Evolutionary conservation across 495 filamentous ascomycete genomes (phyloP), one percentile per base, ranked within the genome.

Genomic region (Parmelia sp.): DNA sequence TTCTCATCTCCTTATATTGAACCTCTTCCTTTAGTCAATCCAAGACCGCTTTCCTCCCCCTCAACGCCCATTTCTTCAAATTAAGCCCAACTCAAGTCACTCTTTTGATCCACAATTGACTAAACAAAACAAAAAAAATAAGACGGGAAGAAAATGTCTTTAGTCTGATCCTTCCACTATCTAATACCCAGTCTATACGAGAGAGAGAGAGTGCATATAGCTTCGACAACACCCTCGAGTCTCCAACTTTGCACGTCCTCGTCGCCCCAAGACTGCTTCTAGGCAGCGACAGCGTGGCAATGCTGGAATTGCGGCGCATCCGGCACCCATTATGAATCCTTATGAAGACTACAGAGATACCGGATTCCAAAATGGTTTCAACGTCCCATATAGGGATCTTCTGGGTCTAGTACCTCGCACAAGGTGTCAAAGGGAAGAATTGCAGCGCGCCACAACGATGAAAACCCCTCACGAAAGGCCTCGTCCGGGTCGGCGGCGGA

Each of bases 401-500:
- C 6, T 4, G 21, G 12, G 12, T 19, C 21, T 27, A 25, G 14
- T 14, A 17, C n/a, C 23, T 10, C 40, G 31, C 59, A 33, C 19
- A 11, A 19, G 17, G 27, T 35, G 25, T 19, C 23, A 15, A 3
- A 21, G 40, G 37, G 31, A n/a, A 14, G 37, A 31, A 10, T n/a
- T 39, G 27, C 40, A 59, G 66, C 61, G 67, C 39, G 57, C 56
- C 45, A 35, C 57, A 21, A 51, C 14, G 19, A 63, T 33, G 12
- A 25, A 7, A 60, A 45, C 25, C 39, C 21, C 49, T 44, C 49
- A 37, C 25, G 55, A 2, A 25, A 57, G 37, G 19, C 49, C 49
- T 63, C 44, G n/a, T 14, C 66, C 40, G 42, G 47, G 39, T 36
- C 69, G 44, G 55, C 68, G 40, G 55, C 42, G 47, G 27, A 61